Conservation (phyloP, 768 basidiomycete genomes). For the Boletus pseudopeckii region DNA sequence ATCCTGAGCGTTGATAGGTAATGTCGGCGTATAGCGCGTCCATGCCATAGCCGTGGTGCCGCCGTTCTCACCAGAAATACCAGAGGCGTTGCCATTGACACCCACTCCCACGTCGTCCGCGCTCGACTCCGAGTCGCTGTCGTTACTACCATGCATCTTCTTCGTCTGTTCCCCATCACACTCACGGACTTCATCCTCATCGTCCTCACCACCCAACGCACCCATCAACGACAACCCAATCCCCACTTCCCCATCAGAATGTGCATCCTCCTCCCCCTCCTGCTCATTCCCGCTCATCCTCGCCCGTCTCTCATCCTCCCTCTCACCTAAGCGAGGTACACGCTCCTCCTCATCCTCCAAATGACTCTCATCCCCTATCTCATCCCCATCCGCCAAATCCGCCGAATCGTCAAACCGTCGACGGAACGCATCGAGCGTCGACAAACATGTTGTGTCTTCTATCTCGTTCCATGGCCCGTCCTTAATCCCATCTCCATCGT, state of each 20-base stretch:
- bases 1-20: conserved; percentile 10
- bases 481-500: not conserved
- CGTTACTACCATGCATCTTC: not conserved
- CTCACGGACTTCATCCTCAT: conserved; percentile 16
- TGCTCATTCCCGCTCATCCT: not conserved
- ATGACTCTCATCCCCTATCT: not conserved
- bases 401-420: conserved; percentile 12
- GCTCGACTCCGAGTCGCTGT: not conserved
- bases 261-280: conserved; percentile 20
- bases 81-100: conserved; percentile 1
- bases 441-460: conserved; percentile 23
- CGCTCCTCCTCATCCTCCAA: conserved; percentile 11
- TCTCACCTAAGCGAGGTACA: not conserved
- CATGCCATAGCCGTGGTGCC: conserved; percentile 21
- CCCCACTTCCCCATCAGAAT: conserved; percentile 60
- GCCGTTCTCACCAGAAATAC: not conserved
- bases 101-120: conserved; percentile 3
- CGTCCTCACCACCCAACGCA: conserved; percentile 38
- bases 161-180: conserved; percentile 3
- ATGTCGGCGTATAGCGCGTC: conserved; percentile 30
- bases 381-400: conserved; percentile 7
- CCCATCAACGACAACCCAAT: conserved; percentile 69
- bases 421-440: conserved; percentile 26
- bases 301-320: not conserved
- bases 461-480: conserved; percentile 1